phyloP scores from a whole-genome alignment of 2,329 filamentous ascomycete species.

The Ophiostoma sp. region DNA sequence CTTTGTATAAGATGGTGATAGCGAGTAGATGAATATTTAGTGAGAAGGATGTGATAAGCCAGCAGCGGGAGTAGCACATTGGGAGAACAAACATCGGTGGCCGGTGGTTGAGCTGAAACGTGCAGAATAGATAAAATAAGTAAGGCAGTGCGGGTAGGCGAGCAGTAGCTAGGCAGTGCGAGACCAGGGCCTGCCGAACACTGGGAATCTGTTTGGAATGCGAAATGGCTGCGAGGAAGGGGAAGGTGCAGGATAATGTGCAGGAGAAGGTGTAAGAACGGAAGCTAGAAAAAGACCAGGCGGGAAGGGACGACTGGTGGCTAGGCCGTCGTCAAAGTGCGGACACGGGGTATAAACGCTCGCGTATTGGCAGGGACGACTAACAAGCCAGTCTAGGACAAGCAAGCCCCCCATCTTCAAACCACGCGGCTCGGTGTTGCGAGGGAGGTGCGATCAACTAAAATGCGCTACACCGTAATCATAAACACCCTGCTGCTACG shows the following conservation, averaged over 20 bases:
- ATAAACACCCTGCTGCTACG: not conserved
- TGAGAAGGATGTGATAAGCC: not conserved
- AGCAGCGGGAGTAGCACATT: not conserved
- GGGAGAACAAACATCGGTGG: not conserved
- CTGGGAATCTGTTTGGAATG: not conserved
- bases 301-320: not conserved
- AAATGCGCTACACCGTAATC: not conserved
- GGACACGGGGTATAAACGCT: conserved; percentile 3
- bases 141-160: not conserved
- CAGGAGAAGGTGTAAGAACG: not conserved
- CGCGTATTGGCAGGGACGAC: conserved; percentile 9
- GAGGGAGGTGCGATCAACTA: conserved; percentile 2
- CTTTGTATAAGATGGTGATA: not conserved
- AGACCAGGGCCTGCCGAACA: not conserved
- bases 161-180: not conserved
- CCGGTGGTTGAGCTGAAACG: not conserved
- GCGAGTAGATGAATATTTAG: not conserved
- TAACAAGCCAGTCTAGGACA: not conserved
- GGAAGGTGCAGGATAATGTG: no score
- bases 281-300: not conserved
- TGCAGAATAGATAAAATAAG: not conserved
- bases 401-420: conserved; percentile 11
- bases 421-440: conserved; percentile 11
- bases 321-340: not conserved
- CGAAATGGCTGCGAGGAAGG: not conserved